Evolutionary conservation across 768 basidiomycete genomes (phyloP).

Genomic region (Lactarius vividus): DNA sequence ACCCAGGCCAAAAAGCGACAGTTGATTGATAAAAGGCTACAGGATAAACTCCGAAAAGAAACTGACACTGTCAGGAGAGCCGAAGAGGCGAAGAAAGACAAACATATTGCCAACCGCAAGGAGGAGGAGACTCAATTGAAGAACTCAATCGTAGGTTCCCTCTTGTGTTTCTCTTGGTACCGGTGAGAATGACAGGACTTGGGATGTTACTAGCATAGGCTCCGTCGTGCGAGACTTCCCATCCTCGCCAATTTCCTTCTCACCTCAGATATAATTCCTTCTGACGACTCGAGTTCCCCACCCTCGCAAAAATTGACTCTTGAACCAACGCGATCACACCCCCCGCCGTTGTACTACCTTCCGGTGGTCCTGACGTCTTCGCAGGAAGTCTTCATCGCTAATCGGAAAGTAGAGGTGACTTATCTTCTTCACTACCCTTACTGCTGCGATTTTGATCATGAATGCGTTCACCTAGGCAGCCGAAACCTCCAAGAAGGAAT

Average conservation of each 20-base stretch:
- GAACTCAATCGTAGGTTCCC: conserved; percentile 67
- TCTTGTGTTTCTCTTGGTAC: background rate
- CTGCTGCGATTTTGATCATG: conserved; percentile 3
- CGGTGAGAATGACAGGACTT: background rate
- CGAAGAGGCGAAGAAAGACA: conserved; percentile 85
- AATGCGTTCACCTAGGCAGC: conserved; percentile 43
- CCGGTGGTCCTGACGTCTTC: conserved; percentile 64
- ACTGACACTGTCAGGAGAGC: conserved; percentile 82
- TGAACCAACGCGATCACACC: conserved; percentile 59
- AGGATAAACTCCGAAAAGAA: conserved; percentile 80
- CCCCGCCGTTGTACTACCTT: conserved; percentile 75
- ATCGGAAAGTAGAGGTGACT: conserved; percentile 62
- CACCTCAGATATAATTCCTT: conserved; percentile 66
- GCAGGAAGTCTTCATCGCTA: conserved; percentile 65
- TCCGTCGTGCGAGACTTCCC: conserved; percentile 68
- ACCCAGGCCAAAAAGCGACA: conserved; percentile 79
- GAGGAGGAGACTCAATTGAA: conserved; percentile 81
- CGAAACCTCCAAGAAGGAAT: conserved; percentile 66
- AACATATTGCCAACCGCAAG: conserved; percentile 67
- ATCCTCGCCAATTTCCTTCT: conserved; percentile 70
- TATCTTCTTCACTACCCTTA: background rate
- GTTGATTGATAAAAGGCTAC: conserved; percentile 79
- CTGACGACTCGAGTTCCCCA: conserved; percentile 34
- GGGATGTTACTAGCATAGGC: conserved; percentile 54
- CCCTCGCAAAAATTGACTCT: conserved; percentile 40